Evolutionary conservation across 805 yeast species (phyloP), one percentile per base, ranked within the genome.

Genomic region (Komagataella phaffii): DNA sequence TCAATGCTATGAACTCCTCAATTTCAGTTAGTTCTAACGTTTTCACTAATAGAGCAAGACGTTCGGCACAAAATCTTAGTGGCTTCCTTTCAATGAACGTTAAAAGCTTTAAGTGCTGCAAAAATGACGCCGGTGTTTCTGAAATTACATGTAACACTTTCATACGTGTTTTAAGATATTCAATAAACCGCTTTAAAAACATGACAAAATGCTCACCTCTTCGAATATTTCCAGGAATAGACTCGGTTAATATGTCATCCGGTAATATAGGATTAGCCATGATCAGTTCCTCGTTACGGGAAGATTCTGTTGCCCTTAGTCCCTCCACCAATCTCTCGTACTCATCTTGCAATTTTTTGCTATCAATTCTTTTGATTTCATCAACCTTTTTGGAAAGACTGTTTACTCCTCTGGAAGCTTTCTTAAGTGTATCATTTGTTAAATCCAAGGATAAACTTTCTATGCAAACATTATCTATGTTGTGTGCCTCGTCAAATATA

Each of bases 401-500:
- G 56, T 76, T 77, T 0, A 96, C 96, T 57, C 98, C 98, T 57
- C 83, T 76, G 1, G 96, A 76, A 0, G 99, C 99, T 57, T 81
- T 74, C 59, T 89, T 83, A 54, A 93, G 68, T 7, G 88, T 80
- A 57, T 91, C 97, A 58, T 89, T 96, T 0, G 97, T 93, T 56
- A 93, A 70, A 63, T 93, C 98, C 49, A 93, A 75, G 5, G 96
- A 88, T 46, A 93, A 67, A 0, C 98, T 87, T 66, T 93, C 99
- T 53, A 93, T 93, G 71, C 99, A 93, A 53, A 93, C 99, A 73
- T 93, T 93, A 74, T 93, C 99, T 52, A 93, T 93, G 68, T 93
- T 93, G 66, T 93, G 99, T 49, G 99, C 99, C 70, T 93, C 99
- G 69, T 93, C 99, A 63, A 93, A 93, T 45, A 93, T 95, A 55